Percentiles rank a stretch among this genome's conserved stretches.
Conservation (phyloP, 2,329 filamentous ascomycete genomes). For the Botrytis aclada region DNA sequence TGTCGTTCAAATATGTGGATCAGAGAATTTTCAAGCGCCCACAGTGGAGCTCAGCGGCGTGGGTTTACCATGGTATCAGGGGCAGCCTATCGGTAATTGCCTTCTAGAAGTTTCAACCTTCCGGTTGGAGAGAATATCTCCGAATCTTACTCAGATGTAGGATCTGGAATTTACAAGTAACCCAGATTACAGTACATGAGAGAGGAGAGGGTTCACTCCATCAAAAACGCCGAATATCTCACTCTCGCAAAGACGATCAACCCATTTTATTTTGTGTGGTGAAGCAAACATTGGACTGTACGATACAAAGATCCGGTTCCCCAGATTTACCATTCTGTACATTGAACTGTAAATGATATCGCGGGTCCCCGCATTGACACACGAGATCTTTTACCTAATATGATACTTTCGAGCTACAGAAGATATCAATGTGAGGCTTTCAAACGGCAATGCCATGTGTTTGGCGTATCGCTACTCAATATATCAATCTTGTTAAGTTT, state of each 20-base stretch:
- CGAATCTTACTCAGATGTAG: slow-evolving; percentile 9
- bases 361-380: slow-evolving; percentile 15
- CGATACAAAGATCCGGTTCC: slow-evolving; percentile 14
- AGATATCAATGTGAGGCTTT: background rate
- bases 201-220: background rate
- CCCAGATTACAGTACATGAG: background rate
- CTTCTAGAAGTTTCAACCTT: slow-evolving; percentile 14
- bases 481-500: background rate
- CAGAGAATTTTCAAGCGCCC: background rate
- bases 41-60: slow-evolving; percentile 11
- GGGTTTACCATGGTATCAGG: slow-evolving; percentile 12
- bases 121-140: slow-evolving; percentile 7
- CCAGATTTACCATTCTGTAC: slow-evolving; percentile 14
- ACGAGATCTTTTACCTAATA: slow-evolving; percentile 17
- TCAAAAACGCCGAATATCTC: background rate
- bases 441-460: background rate
- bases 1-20: slow-evolving; percentile 4
- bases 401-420: background rate
- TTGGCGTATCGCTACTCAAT: background rate
- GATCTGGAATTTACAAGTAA: background rate
- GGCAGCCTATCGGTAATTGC: slow-evolving; percentile 17
- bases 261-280: background rate
- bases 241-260: background rate
- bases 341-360: slow-evolving; percentile 7
- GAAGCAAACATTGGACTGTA: slow-evolving; percentile 11